Percentiles rank a stretch among this genome's conserved stretches.
These are phyloP conservation scores for Lactifluus piperatus DNA, from an alignment of 768 basidiomycete species.

Conservation along the genomic window DNA sequence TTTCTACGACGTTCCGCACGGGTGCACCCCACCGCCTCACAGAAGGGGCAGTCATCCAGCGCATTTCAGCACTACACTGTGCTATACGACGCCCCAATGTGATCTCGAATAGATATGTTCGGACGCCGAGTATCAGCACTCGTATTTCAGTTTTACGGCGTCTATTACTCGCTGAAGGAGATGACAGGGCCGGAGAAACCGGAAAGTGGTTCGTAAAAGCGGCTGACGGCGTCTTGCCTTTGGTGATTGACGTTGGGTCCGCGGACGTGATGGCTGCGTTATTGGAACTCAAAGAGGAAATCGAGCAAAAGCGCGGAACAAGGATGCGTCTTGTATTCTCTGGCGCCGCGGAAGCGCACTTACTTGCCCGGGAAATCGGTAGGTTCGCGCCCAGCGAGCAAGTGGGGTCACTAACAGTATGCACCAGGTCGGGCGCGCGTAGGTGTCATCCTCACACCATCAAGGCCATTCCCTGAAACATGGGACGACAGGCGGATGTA, in stretches of 20 bases:
- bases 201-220: slow-evolving; percentile 29
- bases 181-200: slow-evolving; percentile 26
- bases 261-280: slow-evolving; percentile 72
- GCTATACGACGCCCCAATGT: slow-evolving; percentile 39
- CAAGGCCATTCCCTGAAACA: slow-evolving; percentile 49
- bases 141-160: slow-evolving; percentile 67
- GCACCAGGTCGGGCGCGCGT: slow-evolving; percentile 50
- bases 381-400: not conserved
- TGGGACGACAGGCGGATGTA: slow-evolving; percentile 66
- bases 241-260: slow-evolving; percentile 59
- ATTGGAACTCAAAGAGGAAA: slow-evolving; percentile 48
- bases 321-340: slow-evolving; percentile 38
- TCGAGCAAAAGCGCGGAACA: slow-evolving; percentile 31
- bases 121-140: slow-evolving; percentile 57
- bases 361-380: slow-evolving; percentile 56
- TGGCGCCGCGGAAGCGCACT: slow-evolving; percentile 52
- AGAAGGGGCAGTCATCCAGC: slow-evolving; percentile 35
- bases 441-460: slow-evolving; percentile 59
- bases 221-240: slow-evolving; percentile 44
- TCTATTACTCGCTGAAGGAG: slow-evolving; percentile 40
- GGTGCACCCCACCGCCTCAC: slow-evolving; percentile 34
- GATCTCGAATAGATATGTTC: slow-evolving; percentile 8
- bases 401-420: not conserved
- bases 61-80: slow-evolving; percentile 37
- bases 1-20: slow-evolving; percentile 28